Percentiles rank a stretch among this genome's conserved stretches.
phyloP scores from a whole-genome alignment of 1,139 yeast species.

The Geotrichum macrosporum region DNA sequence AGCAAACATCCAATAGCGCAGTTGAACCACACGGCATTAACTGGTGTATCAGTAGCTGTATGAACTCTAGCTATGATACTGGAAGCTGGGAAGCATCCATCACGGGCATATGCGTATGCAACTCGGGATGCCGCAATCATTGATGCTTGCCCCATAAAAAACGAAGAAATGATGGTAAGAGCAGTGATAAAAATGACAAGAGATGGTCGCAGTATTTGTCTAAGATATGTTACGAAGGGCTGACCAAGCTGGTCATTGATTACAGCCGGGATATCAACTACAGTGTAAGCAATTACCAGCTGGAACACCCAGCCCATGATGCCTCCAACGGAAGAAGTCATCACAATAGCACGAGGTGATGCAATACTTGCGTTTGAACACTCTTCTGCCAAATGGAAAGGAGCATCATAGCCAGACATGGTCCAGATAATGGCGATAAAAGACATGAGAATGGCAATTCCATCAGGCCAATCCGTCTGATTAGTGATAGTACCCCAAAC shows the following conservation, averaged over 20 bases:
- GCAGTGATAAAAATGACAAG: slow-evolving; percentile 51
- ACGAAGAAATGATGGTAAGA: slow-evolving; percentile 34
- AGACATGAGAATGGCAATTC: slow-evolving; percentile 59
- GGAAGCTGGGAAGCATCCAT: slow-evolving; percentile 75
- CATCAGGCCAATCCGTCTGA: slow-evolving; percentile 56
- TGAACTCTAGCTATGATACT: slow-evolving; percentile 49
- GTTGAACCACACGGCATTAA: slow-evolving; percentile 55
- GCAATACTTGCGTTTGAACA: slow-evolving; percentile 60
- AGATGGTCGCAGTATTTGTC: slow-evolving; percentile 59
- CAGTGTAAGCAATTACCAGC: slow-evolving; percentile 53
- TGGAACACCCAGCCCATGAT: slow-evolving; percentile 56
- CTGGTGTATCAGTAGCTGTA: slow-evolving; percentile 51
- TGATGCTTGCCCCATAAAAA: slow-evolving; percentile 61
- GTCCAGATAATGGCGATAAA: slow-evolving; percentile 57
- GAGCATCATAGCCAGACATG: slow-evolving; percentile 57
- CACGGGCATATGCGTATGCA: slow-evolving; percentile 84
- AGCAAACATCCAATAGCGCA: slow-evolving; percentile 46
- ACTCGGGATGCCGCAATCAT: slow-evolving; percentile 83
- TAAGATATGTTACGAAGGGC: slow-evolving; percentile 56
- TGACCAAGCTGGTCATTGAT: slow-evolving; percentile 32
- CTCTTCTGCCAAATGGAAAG: slow-evolving; percentile 68
- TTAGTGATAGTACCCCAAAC: slow-evolving; percentile 58
- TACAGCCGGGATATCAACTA: slow-evolving; percentile 48
- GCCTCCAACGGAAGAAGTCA: slow-evolving; percentile 56
- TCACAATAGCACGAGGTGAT: slow-evolving; percentile 60